Evolutionary conservation across 164 flowering plant species (phyloP), one percentile per base, ranked within the genome.

Genomic region (Stephania japonica): DNA sequence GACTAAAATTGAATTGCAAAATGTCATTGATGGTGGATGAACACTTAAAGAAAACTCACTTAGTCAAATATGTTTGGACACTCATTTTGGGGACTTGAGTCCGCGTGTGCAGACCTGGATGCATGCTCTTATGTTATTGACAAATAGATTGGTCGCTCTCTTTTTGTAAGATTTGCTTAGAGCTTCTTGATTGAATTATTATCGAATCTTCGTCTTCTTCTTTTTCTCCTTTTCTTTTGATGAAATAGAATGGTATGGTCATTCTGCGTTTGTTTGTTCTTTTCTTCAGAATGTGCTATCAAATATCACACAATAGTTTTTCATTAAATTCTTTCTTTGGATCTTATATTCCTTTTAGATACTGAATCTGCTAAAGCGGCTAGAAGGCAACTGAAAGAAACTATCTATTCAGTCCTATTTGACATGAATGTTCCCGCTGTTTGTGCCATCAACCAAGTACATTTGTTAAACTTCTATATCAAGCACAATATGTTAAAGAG

Each of bases 351-450:
- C 41, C 49, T 23, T 77, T 50, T 83, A 91, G 97, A 92, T 80
- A 92, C 92, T 24, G 91, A 87, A 70, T 80, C 92, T 74, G 97
- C 94, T 25, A 90, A 78, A 82, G 93, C 92, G 73, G 85, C 97
- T 44, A 86, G 95, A 80, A 80, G 86, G 77, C 93, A 94, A 79
- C 87, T 94, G 61, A 90, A 87, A 77, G 88, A 88, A 76, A 84
- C 95, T 32, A 87, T 94, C 67, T 80, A 81, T 80, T 76, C 89
- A 7, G 87, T 87, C 26, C 65, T 94, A 72, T 94, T 92, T 84
- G 98, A 91, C 77, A 84, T 94, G 97, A 86, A 92, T 77, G 97
- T 91, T 71, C 97, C 98, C 66, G 90, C 97, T 80, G 92, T 92
- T 69, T 91, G 97, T 87, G 94, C 97, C 42, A 77, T 94, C 75